These are phyloP conservation scores for Trametes sp. DNA, from an alignment of 1,284 basidiomycete genomes.

Conservation along the genomic window DNA sequence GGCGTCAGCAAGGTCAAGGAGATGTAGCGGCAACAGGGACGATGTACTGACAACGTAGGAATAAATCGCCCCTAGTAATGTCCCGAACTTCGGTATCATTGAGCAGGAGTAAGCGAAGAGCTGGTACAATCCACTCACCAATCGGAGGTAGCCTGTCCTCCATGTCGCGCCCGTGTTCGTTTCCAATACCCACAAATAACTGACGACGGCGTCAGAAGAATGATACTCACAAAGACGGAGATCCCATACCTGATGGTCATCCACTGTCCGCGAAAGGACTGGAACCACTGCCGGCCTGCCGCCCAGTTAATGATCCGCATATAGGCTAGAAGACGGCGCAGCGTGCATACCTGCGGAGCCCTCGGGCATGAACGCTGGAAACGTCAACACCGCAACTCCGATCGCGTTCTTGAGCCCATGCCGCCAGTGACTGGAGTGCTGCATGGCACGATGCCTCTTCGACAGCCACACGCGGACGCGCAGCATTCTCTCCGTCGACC, in stretches of 20 bases:
- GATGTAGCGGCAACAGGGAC: neutral
- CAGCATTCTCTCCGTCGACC: slow-evolving; percentile 47
- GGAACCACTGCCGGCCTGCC: slow-evolving; percentile 50
- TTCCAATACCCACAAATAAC: slow-evolving; percentile 59
- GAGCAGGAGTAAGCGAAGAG: neutral
- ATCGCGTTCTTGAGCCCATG: slow-evolving; percentile 57
- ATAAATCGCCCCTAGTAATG: slow-evolving; percentile 53
- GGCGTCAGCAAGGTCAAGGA: neutral
- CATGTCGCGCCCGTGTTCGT: slow-evolving; percentile 61
- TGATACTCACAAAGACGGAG: neutral
- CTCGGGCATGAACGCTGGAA: slow-evolving; percentile 54
- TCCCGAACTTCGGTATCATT: slow-evolving; percentile 47
- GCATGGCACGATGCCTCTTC: slow-evolving; percentile 39
- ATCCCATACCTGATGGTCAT: slow-evolving; percentile 50
- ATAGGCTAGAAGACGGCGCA: neutral
- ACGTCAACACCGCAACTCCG: slow-evolving; percentile 52
- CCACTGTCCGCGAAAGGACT: slow-evolving; percentile 53
- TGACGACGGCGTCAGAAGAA: slow-evolving; percentile 7
- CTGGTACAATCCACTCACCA: slow-evolving; percentile 41
- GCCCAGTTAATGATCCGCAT: neutral
- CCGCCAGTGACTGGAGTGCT: slow-evolving; percentile 52
- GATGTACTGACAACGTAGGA: slow-evolving; percentile 50
- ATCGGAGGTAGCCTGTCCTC: slow-evolving; percentile 54
- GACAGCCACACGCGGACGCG: slow-evolving; percentile 47
- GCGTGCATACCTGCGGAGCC: slow-evolving; percentile 44